Evolutionary conservation across 768 basidiomycete species (phyloP).

Genomic region (Suillus decipiens): DNA sequence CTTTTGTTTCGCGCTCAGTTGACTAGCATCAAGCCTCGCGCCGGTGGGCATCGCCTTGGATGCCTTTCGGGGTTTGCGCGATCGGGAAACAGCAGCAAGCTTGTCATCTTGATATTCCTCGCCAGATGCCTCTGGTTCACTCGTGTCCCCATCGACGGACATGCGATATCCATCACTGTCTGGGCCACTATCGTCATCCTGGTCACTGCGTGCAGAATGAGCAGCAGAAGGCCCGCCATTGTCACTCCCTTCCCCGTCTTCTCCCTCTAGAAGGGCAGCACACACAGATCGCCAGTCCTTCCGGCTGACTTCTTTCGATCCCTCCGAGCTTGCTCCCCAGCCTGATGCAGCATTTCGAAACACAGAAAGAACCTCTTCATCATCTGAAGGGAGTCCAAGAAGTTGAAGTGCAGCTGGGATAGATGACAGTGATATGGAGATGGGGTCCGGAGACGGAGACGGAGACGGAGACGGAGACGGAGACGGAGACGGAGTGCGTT

Average conservation of each 20-base stretch:
- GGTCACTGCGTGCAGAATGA: slow-evolving; percentile 16
- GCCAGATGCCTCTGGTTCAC: slow-evolving; percentile 26
- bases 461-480: no score
- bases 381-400: slow-evolving; percentile 70
- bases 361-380: slow-evolving; percentile 68
- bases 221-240: slow-evolving; percentile 14
- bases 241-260: slow-evolving; percentile 26
- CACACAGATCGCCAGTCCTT: slow-evolving; percentile 85
- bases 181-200: slow-evolving; percentile 28
- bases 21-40: slow-evolving; percentile 11
- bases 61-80: slow-evolving; percentile 10
- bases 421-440: slow-evolving; percentile 50
- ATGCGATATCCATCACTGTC: slow-evolving; percentile 32
- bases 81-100: not conserved
- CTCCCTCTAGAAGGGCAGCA: slow-evolving; percentile 63
- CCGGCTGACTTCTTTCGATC: slow-evolving; percentile 47
- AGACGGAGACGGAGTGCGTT: no score
- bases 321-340: slow-evolving; percentile 48
- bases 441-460: slow-evolving; percentile 14
- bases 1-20: slow-evolving; percentile 54
- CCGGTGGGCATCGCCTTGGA: not conserved
- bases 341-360: slow-evolving; percentile 77
- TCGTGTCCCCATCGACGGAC: slow-evolving; percentile 26
- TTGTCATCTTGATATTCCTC: slow-evolving; percentile 33
- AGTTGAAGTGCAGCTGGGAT: slow-evolving; percentile 63